Evolutionary conservation across 371 early-diverging fungal species (phyloP).

Genomic region (Circinella umbellata): DNA sequence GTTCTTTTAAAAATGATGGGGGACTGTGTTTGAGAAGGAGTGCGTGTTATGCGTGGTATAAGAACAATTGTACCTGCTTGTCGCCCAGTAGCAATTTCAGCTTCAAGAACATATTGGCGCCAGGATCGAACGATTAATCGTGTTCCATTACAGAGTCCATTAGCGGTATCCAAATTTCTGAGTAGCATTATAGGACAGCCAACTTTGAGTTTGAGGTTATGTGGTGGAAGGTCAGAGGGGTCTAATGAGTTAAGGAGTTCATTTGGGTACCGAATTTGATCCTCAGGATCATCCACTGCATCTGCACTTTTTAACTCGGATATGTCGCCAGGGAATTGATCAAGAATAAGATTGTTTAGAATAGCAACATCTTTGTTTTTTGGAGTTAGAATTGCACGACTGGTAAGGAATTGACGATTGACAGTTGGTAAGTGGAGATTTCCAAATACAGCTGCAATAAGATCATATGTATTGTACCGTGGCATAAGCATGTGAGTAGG

Average conservation of each 20-base stretch:
- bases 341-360: not conserved
- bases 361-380: not conserved
- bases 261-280: constrained; percentile 1
- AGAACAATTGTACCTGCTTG: not conserved
- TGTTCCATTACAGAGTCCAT: constrained; percentile 8
- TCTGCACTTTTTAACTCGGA: not conserved
- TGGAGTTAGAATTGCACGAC: constrained; percentile 6
- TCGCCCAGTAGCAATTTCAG: constrained; percentile 2
- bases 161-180: not conserved
- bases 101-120: constrained; percentile 1
- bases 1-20: not conserved
- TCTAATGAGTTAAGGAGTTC: not conserved
- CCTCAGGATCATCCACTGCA: not conserved
- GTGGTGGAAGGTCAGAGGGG: not conserved
- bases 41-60: not conserved
- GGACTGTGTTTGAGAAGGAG: not conserved
- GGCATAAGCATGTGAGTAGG: not conserved
- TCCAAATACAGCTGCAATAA: constrained; percentile 6
- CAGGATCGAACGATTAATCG: not conserved
- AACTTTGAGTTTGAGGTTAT: not conserved
- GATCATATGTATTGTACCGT: not conserved
- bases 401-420: not conserved
- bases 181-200: constrained; percentile 9
- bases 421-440: not conserved
- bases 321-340: not conserved